A percentile compares a stretch with the other conserved stretches of the same genome.
Evolutionary conservation across 169 alveolate species (phyloP).

Genomic region (Miamiensis avidus): DNA sequence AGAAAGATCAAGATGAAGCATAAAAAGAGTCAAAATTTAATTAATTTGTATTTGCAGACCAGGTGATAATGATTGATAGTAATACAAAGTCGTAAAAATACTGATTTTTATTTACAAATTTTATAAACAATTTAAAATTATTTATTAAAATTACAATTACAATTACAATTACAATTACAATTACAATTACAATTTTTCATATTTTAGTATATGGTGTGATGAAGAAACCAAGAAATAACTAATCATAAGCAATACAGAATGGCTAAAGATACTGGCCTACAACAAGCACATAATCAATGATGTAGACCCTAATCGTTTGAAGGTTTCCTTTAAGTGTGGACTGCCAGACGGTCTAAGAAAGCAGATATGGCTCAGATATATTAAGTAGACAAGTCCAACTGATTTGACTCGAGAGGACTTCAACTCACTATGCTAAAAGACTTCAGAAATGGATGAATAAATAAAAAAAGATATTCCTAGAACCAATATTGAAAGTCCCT

Average conservation of each 20-base stretch:
- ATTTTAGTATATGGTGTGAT: too few species aligned
- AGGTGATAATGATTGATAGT: too few species aligned
- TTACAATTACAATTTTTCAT: neutral
- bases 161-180: too few species aligned
- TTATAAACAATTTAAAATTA: too few species aligned
- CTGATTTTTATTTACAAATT: too few species aligned
- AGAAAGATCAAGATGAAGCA: too few species aligned
- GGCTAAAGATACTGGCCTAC: neutral
- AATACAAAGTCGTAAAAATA: too few species aligned
- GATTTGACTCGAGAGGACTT: neutral
- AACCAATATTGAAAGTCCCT: neutral
- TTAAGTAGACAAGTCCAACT: neutral
- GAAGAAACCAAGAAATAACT: neutral
- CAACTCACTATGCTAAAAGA: neutral
- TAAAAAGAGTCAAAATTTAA: too few species aligned
- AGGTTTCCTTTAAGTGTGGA: neutral
- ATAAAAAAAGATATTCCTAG: neutral
- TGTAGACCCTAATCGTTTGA: neutral
- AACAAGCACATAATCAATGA: neutral
- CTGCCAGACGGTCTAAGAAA: neutral
- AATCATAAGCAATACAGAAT: neutral
- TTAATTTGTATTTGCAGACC: too few species aligned
- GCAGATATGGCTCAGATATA: neutral
- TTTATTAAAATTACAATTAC: neutral
- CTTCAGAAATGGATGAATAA: neutral